phyloP scores from a whole-genome alignment of 225 moss, liverwort and hornwort genomes.

The Pleurozium schreberi region DNA sequence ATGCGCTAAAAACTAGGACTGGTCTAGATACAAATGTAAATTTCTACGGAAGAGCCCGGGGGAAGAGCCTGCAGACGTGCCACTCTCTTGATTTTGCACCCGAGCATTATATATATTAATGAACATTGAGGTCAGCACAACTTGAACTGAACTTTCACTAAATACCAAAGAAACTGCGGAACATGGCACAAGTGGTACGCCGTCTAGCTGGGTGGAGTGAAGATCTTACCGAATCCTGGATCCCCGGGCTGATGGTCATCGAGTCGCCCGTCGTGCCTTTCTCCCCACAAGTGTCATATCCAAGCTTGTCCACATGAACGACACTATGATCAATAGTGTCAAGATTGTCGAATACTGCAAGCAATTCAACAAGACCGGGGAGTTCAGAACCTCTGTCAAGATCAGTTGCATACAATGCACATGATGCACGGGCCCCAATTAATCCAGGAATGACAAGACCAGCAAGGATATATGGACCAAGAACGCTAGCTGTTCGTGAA shows the following conservation, averaged over 20 bases:
- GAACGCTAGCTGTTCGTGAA: too few relatives aligned
- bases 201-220: neutral
- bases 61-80: too few relatives aligned
- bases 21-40: too few relatives aligned
- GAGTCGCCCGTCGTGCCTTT: rapidly evolving
- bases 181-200: too few relatives aligned
- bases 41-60: too few relatives aligned
- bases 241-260: too few relatives aligned
- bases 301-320: neutral
- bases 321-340: neutral
- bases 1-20: too few relatives aligned
- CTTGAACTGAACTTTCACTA: neutral
- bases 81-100: neutral
- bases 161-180: neutral
- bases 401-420: too few relatives aligned
- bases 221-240: neutral
- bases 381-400: neutral
- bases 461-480: rapidly evolving
- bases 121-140: neutral
- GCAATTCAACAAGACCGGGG: neutral
- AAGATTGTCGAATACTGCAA: neutral
- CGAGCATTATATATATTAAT: too few relatives aligned
- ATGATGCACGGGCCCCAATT: too few relatives aligned
- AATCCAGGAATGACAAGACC: neutral
- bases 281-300: neutral